These are phyloP conservation scores for Dendrostoma leiphaemia DNA, from an alignment of 2,329 filamentous ascomycete species.

Conservation along the genomic window DNA sequence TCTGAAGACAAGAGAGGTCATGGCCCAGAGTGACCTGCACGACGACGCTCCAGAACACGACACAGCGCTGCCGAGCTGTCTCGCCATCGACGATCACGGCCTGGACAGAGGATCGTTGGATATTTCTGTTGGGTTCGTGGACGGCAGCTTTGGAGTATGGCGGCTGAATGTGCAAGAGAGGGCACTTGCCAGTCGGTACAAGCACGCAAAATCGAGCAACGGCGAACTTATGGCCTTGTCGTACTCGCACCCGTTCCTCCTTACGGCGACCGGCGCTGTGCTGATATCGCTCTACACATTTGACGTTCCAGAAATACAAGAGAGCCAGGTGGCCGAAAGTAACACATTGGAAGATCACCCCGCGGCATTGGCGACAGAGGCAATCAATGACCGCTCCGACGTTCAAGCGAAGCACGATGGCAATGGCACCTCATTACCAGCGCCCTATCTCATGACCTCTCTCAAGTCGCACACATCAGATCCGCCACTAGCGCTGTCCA, in stretches of 20 bases:
- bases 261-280: conserved; percentile 75
- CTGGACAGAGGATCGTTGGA: conserved; percentile 47
- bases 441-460: conserved; percentile 68
- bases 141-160: conserved; percentile 73
- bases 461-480: conserved; percentile 78
- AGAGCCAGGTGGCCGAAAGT: conserved; percentile 6
- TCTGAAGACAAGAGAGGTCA: conserved; percentile 58
- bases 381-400: background rate
- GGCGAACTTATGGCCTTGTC: conserved; percentile 70
- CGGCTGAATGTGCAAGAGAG: conserved; percentile 46
- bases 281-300: conserved; percentile 76
- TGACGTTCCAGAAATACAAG: conserved; percentile 26
- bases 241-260: conserved; percentile 69
- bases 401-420: background rate
- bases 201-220: conserved; percentile 59
- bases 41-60: conserved; percentile 9
- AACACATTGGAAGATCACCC: background rate
- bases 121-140: conserved; percentile 66
- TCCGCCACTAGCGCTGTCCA: conserved; percentile 76
- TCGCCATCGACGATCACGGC: conserved; percentile 61
- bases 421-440: conserved; percentile 18
- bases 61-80: conserved; percentile 52
- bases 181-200: conserved; percentile 50
- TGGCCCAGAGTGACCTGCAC: conserved; percentile 48
- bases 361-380: background rate